These are phyloP conservation scores for Parachaetomium inaequale DNA, from an alignment of 495 filamentous ascomycete species.

Conservation along the genomic window DNA sequence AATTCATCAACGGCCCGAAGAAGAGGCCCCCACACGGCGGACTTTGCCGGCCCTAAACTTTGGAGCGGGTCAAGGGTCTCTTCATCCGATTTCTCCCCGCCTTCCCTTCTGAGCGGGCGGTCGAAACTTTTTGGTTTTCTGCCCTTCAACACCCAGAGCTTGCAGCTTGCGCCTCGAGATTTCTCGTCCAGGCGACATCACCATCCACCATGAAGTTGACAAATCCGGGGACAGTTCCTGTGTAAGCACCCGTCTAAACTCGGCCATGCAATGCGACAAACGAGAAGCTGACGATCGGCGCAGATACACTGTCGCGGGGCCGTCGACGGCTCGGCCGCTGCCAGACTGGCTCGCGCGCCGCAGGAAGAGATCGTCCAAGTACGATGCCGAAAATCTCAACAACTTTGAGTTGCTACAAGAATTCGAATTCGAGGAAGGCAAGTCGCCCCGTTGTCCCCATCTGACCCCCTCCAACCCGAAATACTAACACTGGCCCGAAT, in stretches of 20 bases:
- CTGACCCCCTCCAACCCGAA: too few relatives aligned
- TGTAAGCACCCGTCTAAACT: conserved; percentile 44
- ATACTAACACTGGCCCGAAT: conserved; percentile 8
- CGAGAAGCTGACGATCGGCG: neutral
- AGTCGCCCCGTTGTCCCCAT: neutral
- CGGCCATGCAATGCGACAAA: neutral
- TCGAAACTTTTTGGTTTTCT: conserved; percentile 29
- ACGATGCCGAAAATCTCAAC: conserved; percentile 87
- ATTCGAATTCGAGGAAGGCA: conserved; percentile 89
- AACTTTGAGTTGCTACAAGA: conserved; percentile 94
- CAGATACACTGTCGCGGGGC: conserved; percentile 81
- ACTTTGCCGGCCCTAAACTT: conserved; percentile 3
- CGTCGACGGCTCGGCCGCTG: conserved; percentile 81
- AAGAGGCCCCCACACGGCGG: neutral
- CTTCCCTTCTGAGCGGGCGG: conserved; percentile 17
- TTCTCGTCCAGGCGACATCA: conserved; percentile 6
- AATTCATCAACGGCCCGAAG: neutral
- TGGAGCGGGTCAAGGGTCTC: neutral
- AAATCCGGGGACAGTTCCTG: conserved; percentile 81
- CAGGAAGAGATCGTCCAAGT: conserved; percentile 87
- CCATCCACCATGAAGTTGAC: conserved; percentile 72
- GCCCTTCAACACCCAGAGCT: conserved; percentile 17
- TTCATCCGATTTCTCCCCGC: conserved; percentile 14
- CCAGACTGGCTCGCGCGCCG: conserved; percentile 93
- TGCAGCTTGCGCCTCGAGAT: conserved; percentile 10